phyloP scores from a whole-genome alignment of 2,329 filamentous ascomycete species.

The Parasarocladium wereldwijsianum region DNA sequence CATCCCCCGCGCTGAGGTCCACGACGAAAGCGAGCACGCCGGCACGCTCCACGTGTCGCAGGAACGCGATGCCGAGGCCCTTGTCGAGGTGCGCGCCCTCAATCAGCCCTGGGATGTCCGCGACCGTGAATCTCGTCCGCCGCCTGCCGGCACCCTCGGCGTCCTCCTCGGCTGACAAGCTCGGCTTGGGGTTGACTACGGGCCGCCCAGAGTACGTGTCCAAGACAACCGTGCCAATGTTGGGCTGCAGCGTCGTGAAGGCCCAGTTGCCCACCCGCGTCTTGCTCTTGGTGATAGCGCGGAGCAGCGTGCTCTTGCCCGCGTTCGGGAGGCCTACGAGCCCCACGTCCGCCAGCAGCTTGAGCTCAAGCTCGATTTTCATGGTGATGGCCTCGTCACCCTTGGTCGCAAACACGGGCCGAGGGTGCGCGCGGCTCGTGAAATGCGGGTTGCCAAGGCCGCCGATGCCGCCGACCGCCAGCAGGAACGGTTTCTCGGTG shows the following conservation, averaged over 20 bases:
- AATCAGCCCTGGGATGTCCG: conserved; percentile 89
- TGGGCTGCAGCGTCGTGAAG: conserved; percentile 89
- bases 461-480: conserved; percentile 77
- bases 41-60: conserved; percentile 88
- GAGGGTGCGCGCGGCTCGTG: conserved; percentile 54
- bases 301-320: conserved; percentile 83
- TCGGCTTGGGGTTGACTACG: conserved; percentile 16
- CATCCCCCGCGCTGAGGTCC: conserved; percentile 67
- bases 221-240: conserved; percentile 88
- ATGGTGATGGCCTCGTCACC: conserved; percentile 69
- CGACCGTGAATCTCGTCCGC: conserved; percentile 76
- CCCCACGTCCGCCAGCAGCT: conserved; percentile 87
- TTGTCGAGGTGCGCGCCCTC: conserved; percentile 85
- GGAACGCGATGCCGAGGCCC: conserved; percentile 79
- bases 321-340: conserved; percentile 92
- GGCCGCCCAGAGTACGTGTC: conserved; percentile 75
- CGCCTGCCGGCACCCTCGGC: conserved; percentile 24
- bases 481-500: conserved; percentile 69
- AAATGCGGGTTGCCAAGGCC: conserved; percentile 93
- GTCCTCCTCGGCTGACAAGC: conserved; percentile 20
- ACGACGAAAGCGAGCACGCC: conserved; percentile 88
- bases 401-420: conserved; percentile 77
- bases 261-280: conserved; percentile 89
- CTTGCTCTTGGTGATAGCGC: conserved; percentile 75
- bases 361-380: conserved; percentile 76